A percentile compares a stretch with the other conserved stretches of the same genome.
These are phyloP conservation scores for Durotheca rogersii DNA, from an alignment of 495 filamentous ascomycete genomes.

Conservation along the genomic window DNA sequence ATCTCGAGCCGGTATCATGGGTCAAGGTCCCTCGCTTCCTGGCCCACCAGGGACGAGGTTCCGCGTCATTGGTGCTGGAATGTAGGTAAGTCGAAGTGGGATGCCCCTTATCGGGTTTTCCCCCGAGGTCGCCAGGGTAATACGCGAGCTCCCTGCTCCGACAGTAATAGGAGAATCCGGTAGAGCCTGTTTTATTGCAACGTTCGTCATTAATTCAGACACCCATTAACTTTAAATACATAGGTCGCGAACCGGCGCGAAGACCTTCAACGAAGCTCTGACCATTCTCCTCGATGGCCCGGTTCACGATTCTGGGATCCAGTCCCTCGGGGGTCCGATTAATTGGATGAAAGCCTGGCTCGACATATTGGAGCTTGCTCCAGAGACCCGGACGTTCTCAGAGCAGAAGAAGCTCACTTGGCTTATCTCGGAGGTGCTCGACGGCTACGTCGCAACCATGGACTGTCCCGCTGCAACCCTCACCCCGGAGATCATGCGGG, in stretches of 20 bases:
- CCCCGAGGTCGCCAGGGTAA: too few relatives aligned
- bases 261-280: conserved; percentile 36
- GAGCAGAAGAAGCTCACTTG: conserved; percentile 38
- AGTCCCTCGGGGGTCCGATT: conserved; percentile 32
- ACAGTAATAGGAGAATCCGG: too few relatives aligned
- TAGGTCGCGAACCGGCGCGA: conserved; percentile 39
- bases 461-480: conserved; percentile 38
- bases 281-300: conserved; percentile 34
- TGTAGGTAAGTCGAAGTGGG: conserved; percentile 25
- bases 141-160: too few relatives aligned
- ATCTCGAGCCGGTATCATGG: conserved; percentile 26
- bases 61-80: conserved; percentile 39
- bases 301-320: conserved; percentile 38
- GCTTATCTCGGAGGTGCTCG: conserved; percentile 34
- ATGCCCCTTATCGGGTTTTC: neutral
- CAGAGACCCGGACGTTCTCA: conserved; percentile 30
- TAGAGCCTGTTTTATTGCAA: too few relatives aligned
- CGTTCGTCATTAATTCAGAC: neutral
- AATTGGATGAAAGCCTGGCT: conserved; percentile 35
- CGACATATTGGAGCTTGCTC: conserved; percentile 36
- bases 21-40: conserved; percentile 35
- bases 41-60: conserved; percentile 35
- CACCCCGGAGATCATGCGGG: conserved; percentile 39
- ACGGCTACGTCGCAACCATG: conserved; percentile 43
- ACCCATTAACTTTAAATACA: conserved; percentile 16